phyloP scores from a whole-genome alignment of 192 early-diverging fungal genomes.

The Thoreauomyces humboldtii region DNA sequence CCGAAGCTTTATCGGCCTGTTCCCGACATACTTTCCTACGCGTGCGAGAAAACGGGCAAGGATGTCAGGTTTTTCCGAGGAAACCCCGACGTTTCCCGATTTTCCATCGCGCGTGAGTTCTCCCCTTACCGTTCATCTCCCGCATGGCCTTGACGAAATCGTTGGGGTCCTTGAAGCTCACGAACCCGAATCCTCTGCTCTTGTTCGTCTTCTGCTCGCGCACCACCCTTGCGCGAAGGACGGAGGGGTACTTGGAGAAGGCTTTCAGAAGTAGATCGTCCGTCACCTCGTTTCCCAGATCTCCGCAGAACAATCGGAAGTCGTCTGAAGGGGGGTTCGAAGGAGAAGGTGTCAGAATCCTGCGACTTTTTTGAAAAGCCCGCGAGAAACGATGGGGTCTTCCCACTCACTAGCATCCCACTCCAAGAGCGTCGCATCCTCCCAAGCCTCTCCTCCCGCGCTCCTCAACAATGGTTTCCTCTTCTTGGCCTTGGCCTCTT shows the following conservation, averaged over 20 bases:
- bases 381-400: no score
- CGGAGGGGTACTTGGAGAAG: constrained; percentile 82
- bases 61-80: no score
- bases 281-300: constrained; percentile 91
- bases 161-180: constrained; percentile 86
- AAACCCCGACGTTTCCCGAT: no score
- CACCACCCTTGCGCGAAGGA: constrained; percentile 81
- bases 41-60: no score
- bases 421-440: constrained; percentile 78
- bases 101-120: no score
- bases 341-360: not conserved
- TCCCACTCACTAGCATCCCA: constrained; percentile 71
- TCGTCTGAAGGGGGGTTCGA: constrained; percentile 53
- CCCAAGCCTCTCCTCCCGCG: constrained; percentile 93
- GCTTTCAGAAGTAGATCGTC: constrained; percentile 74
- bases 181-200: constrained; percentile 90
- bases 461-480: constrained; percentile 68
- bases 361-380: not conserved
- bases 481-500: constrained; percentile 47
- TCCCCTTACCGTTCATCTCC: constrained; percentile 85
- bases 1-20: constrained; percentile 88
- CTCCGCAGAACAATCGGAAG: constrained; percentile 89
- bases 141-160: constrained; percentile 91
- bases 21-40: constrained; percentile 90
- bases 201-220: constrained; percentile 82